Evolutionary conservation across 768 basidiomycete species (phyloP).

Genomic region (Exidia glandulosa): DNA sequence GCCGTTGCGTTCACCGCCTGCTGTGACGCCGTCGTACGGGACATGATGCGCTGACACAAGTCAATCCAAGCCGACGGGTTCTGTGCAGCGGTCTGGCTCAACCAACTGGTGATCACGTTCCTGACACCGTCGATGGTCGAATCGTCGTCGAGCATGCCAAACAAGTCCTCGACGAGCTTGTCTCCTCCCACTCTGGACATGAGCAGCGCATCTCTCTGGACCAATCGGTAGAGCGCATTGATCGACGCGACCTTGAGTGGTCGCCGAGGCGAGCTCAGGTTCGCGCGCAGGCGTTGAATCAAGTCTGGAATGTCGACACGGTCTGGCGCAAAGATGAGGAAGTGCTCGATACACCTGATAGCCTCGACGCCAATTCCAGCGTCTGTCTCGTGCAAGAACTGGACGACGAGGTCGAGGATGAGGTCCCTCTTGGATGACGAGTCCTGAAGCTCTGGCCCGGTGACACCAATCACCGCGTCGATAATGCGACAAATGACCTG

Average conservation of each 20-base stretch:
- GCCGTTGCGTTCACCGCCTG: constrained; percentile 52
- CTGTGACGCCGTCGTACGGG: constrained; percentile 78
- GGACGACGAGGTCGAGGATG: constrained; percentile 73
- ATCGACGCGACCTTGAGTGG: constrained; percentile 91
- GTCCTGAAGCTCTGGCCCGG: constrained; percentile 94
- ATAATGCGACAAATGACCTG: constrained; percentile 86
- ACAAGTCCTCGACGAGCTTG: constrained; percentile 84
- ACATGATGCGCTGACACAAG: constrained; percentile 94
- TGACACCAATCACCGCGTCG: constrained; percentile 84
- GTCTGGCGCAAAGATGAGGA: constrained; percentile 90
- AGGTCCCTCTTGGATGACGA: constrained; percentile 67
- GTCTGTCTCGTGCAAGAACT: constrained; percentile 77
- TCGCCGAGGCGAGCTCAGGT: constrained; percentile 70
- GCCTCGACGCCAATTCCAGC: constrained; percentile 87
- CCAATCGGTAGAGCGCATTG: constrained; percentile 91
- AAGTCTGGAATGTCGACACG: constrained; percentile 72
- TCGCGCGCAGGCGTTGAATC: constrained; percentile 62
- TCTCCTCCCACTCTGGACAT: constrained; percentile 94
- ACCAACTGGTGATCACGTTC: constrained; percentile 88
- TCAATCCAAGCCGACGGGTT: constrained; percentile 98
- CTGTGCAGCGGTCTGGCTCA: constrained; percentile 84
- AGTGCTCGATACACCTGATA: constrained; percentile 91
- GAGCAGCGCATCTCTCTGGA: constrained; percentile 84
- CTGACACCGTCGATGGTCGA: constrained; percentile 88
- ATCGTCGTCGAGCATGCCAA: constrained; percentile 91